These are phyloP conservation scores for Magnusiomyces suaveolens DNA, from an alignment of 1,139 yeast genomes.

Conservation along the genomic window DNA sequence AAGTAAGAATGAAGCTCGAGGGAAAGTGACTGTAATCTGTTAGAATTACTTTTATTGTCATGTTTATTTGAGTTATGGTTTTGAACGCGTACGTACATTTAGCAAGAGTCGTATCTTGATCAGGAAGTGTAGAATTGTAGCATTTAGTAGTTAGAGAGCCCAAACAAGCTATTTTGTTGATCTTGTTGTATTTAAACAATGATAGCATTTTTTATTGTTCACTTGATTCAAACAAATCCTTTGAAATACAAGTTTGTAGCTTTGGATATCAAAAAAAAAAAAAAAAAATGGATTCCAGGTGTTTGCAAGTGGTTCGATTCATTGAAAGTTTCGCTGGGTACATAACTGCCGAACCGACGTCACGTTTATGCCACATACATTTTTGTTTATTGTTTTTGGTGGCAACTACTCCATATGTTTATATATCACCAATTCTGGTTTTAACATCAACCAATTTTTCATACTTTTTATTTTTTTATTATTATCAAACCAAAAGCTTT, in stretches of 20 bases:
- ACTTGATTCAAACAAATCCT: neutral
- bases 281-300: too few species aligned
- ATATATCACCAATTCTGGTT: neutral
- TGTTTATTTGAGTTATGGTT: neutral
- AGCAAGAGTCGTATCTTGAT: neutral
- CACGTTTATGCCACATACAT: neutral
- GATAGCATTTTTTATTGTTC: neutral
- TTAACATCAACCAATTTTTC: too few species aligned
- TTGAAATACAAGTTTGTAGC: too few species aligned
- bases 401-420: neutral
- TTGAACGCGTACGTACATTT: neutral
- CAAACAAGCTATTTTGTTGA: neutral
- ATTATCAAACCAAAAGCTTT: neutral
- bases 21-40: neutral
- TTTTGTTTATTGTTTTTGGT: neutral
- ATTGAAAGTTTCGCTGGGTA: too few species aligned
- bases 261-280: too few species aligned
- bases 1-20: neutral
- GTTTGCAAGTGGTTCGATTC: too few species aligned
- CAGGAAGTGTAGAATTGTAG: slow-evolving; percentile 1
- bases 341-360: neutral
- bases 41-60: neutral
- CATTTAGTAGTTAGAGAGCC: neutral
- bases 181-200: neutral
- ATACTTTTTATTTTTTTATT: too few species aligned